Evolutionary conservation across 2,329 filamentous ascomycete species (phyloP).

Genomic region (Colletotrichum magnum): DNA sequence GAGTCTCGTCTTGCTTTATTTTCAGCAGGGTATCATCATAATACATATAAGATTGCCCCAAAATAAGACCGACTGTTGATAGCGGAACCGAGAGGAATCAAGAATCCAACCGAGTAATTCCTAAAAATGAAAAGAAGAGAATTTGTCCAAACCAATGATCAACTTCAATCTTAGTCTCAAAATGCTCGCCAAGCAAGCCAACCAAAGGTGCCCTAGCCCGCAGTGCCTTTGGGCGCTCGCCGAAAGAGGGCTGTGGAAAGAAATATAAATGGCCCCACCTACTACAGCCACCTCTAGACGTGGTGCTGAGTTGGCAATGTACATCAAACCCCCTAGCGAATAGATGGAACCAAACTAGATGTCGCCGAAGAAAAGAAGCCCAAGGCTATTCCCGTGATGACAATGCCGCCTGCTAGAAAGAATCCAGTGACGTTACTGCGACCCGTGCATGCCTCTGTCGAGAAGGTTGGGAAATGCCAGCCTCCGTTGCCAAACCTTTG

Average conservation of each 20-base stretch:
- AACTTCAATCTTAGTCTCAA: constrained; percentile 31
- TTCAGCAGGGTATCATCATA: constrained; percentile 41
- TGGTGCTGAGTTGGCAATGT: constrained; percentile 15
- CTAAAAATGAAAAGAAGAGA: constrained; percentile 18
- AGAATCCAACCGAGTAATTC: constrained; percentile 14
- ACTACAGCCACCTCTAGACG: constrained; percentile 25
- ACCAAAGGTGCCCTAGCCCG: constrained; percentile 9
- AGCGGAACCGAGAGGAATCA: constrained; percentile 16
- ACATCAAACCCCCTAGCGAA: constrained; percentile 21
- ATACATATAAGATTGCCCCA: constrained; percentile 39
- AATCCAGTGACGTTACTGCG: constrained; percentile 29
- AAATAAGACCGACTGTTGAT: constrained; percentile 27
- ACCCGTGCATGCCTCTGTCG: constrained; percentile 29
- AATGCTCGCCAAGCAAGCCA: constrained; percentile 7
- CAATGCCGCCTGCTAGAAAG: constrained; percentile 32
- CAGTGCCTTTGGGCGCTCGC: constrained; percentile 15
- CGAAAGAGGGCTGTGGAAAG: neutral
- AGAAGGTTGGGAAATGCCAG: constrained; percentile 16
- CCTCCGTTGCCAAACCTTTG: constrained; percentile 28
- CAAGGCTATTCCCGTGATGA: constrained; percentile 19
- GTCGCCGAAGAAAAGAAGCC: neutral
- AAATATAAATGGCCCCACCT: neutral
- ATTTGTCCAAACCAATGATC: neutral
- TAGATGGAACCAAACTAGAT: constrained; percentile 19
- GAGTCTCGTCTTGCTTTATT: constrained; percentile 34